Conservation (phyloP, 331 rosid genomes). For the Telfairia occidentalis region DNA sequence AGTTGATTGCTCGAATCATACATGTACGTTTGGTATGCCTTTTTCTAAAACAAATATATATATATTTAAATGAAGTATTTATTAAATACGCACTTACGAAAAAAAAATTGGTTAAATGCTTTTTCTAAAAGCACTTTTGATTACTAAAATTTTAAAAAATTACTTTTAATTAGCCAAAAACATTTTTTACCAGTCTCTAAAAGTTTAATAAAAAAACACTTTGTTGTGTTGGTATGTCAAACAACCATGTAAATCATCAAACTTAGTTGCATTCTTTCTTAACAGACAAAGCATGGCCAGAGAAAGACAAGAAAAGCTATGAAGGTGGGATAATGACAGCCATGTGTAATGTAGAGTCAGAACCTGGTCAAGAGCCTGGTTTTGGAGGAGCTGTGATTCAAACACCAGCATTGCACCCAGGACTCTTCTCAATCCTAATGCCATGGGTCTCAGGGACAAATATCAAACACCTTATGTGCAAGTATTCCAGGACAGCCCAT, state of each 20-base stretch:
- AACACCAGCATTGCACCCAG: slow-evolving; percentile 82
- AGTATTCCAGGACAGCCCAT: slow-evolving; percentile 67
- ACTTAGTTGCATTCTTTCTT: background rate
- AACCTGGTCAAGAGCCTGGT: slow-evolving; percentile 38
- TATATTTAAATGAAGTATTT: too few relatives aligned
- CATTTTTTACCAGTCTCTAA: too few relatives aligned
- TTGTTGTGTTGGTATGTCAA: too few relatives aligned
- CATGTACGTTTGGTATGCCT: too few relatives aligned
- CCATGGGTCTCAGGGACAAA: slow-evolving; percentile 67
- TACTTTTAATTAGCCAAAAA: too few relatives aligned
- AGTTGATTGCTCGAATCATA: background rate
- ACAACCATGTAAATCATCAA: too few relatives aligned
- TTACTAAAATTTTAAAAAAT: too few relatives aligned
- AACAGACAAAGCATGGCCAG: slow-evolving; percentile 38
- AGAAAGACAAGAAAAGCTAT: slow-evolving; percentile 47
- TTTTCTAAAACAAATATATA: too few relatives aligned
- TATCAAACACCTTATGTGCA: slow-evolving; percentile 49
- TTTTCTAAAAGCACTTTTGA: too few relatives aligned
- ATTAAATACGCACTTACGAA: too few relatives aligned
- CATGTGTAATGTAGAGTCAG: slow-evolving; percentile 57
- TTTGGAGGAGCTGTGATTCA: slow-evolving; percentile 72
- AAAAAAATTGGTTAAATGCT: too few relatives aligned
- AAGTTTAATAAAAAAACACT: too few relatives aligned
- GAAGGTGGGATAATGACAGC: slow-evolving; percentile 92
- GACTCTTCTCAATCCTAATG: slow-evolving; percentile 60